Evolutionary conservation across 495 filamentous ascomycete genomes (phyloP).

Genomic region (Penicillium paradoxum): DNA sequence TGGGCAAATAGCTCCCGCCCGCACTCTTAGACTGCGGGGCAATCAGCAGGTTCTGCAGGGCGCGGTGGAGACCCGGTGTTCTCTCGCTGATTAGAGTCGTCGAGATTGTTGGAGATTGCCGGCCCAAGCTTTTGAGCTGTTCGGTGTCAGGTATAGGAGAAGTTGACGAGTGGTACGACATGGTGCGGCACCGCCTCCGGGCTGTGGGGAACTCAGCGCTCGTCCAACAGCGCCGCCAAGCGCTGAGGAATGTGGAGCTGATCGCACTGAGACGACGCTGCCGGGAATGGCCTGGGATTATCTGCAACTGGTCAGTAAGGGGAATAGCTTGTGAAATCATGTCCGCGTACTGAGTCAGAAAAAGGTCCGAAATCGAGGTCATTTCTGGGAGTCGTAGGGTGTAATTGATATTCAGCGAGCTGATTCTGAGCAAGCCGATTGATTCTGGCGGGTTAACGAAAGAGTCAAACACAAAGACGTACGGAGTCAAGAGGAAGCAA

Average conservation of each 20-base stretch:
- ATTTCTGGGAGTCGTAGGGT: neutral
- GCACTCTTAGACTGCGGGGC: slow-evolving; percentile 41
- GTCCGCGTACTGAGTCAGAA: neutral
- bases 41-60: slow-evolving; percentile 15
- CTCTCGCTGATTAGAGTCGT: neutral
- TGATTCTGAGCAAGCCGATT: neutral
- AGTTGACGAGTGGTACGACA: slow-evolving; percentile 25
- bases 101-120: neutral
- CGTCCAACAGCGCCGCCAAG: slow-evolving; percentile 15
- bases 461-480: neutral
- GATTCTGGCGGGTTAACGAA: no score
- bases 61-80: slow-evolving; percentile 10
- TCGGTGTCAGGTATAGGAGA: slow-evolving; percentile 51
- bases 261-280: slow-evolving; percentile 19
- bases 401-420: neutral
- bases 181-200: slow-evolving; percentile 27
- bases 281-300: neutral
- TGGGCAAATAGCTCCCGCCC: slow-evolving; percentile 25
- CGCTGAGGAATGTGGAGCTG: slow-evolving; percentile 23
- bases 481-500: neutral
- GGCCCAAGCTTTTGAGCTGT: neutral
- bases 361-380: neutral
- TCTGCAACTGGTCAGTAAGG: slow-evolving; percentile 5
- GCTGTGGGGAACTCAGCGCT: slow-evolving; percentile 24
- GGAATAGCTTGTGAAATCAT: slow-evolving; percentile 1